phyloP scores from a whole-genome alignment of 2,329 filamentous ascomycete species.

The Neoascochyta sp. region DNA sequence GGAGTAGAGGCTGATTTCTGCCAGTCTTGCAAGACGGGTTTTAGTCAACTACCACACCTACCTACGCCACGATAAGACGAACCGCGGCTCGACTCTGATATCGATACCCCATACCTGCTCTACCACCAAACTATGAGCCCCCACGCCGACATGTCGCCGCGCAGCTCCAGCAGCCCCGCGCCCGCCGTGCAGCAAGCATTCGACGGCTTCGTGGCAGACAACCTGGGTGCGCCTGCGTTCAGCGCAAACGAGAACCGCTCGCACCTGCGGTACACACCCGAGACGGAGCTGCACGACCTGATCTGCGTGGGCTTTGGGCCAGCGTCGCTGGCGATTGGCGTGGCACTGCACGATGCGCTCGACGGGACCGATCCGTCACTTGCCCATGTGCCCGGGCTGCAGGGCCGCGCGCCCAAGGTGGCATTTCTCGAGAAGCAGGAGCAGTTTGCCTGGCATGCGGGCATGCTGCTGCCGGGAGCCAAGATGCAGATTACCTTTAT shows the following conservation, averaged over 20 bases:
- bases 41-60: too few relatives aligned
- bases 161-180: slow-evolving; percentile 13
- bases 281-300: slow-evolving; percentile 72
- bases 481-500: slow-evolving; percentile 98
- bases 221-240: slow-evolving; percentile 27
- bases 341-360: slow-evolving; percentile 76
- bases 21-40: too few relatives aligned
- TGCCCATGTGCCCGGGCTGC: slow-evolving; percentile 33
- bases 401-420: slow-evolving; percentile 59
- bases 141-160: slow-evolving; percentile 29
- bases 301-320: slow-evolving; percentile 92
- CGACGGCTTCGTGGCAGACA: slow-evolving; percentile 22
- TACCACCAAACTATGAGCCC: slow-evolving; percentile 27
- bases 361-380: slow-evolving; percentile 39
- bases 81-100: too few relatives aligned
- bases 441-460: slow-evolving; percentile 86
- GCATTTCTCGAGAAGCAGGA: slow-evolving; percentile 84
- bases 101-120: not conserved
- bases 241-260: slow-evolving; percentile 38
- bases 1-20: too few relatives aligned
- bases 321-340: slow-evolving; percentile 81
- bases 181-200: slow-evolving; percentile 27
- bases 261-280: slow-evolving; percentile 51
- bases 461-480: slow-evolving; percentile 88
- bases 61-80: too few relatives aligned